Conservation (phyloP, 2,329 filamentous ascomycete species). For the Fusarium liriodendri region DNA sequence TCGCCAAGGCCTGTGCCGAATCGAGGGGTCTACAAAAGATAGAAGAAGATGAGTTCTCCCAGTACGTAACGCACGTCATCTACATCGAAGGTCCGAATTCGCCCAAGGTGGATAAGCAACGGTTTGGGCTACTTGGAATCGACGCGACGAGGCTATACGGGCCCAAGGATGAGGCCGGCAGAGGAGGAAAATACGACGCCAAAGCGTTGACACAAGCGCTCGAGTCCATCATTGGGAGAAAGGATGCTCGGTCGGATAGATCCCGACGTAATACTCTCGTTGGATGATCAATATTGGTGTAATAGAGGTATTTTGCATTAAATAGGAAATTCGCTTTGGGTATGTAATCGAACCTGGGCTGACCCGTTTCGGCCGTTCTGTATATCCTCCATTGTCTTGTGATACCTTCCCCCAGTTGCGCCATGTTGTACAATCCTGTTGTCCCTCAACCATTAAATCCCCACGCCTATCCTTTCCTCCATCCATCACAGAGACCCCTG, state of each 20-base stretch:
- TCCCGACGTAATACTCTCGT: conserved; percentile 57
- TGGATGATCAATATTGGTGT: conserved; percentile 33
- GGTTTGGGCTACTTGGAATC: conserved; percentile 75
- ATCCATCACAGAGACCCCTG: conserved; percentile 1
- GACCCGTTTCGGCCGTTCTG: conserved; percentile 5
- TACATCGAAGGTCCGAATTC: conserved; percentile 79
- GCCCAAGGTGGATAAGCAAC: conserved; percentile 75
- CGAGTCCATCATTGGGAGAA: conserved; percentile 78
- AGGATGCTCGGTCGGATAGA: conserved; percentile 50
- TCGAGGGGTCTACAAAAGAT: conserved; percentile 64
- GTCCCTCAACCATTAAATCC: background rate
- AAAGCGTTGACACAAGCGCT: conserved; percentile 79
- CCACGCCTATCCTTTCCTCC: background rate
- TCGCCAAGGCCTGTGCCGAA: conserved; percentile 78
- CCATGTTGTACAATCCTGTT: conserved; percentile 12
- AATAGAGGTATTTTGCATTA: conserved; percentile 23
- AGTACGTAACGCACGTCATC: conserved; percentile 86
- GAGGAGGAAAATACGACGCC: conserved; percentile 76
- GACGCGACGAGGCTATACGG: conserved; percentile 83
- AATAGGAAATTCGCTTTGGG: conserved; percentile 29
- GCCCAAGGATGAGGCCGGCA: conserved; percentile 58
- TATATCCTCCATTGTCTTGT: background rate
- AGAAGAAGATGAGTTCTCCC: conserved; percentile 61
- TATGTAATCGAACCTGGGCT: conserved; percentile 36
- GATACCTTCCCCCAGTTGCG: conserved; percentile 15